Base-by-base conservation (phyloP, 176 grass and related monocot genomes). In the Dendrocalamus sinicus region DNA sequence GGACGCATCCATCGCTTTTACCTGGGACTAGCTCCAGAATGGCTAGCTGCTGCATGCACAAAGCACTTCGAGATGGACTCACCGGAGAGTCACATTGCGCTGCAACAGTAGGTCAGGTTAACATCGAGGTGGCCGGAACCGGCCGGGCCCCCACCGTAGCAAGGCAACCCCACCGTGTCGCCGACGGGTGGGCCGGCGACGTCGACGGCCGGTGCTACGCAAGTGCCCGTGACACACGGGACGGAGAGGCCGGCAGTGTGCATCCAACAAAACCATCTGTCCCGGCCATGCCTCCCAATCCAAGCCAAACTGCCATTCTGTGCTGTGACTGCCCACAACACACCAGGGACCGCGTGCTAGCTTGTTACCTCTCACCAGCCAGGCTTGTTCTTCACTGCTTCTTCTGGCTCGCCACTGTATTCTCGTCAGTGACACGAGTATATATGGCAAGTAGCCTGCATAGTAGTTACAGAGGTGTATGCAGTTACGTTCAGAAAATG, bases 21-120 rank as follows among this genome's bases (percentile, higher is more conserved):
- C 85, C 60, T 80, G 87, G 30, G 81, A 84, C 69, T 19, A 8
- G 75, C 81, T 48, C 62, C 81, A 85, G 39, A 89, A 89, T 62
- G 67, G 87, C 43, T 43, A 67, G 62, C 46, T 14, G 65, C 66
- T 43, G 15, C 30, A 58, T 45, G 67, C 68, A 75, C n/a, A n/a
- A 58, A 62, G 70, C 62, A 50, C 63, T 60, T 61, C 17, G 72
- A 70, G 79, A 60, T 52, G 71, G 66, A 79, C 52, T 57, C 35
- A 32, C 71, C 48, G 70, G 55, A 75, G 70, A 75, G 32, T 1
- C 69, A 73, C 78, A 74, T 78, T 24, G 22, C 55, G 59, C 79
- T 52, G 84, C 43, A 46, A 28, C 73, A 17, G 9, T 37, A 35
- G 57, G 81, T 67, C 74, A 65, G 66, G 73, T 64, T 84, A 84